Conservation (phyloP, 768 basidiomycete species). For the Tricholoma hemisulphureum region DNA sequence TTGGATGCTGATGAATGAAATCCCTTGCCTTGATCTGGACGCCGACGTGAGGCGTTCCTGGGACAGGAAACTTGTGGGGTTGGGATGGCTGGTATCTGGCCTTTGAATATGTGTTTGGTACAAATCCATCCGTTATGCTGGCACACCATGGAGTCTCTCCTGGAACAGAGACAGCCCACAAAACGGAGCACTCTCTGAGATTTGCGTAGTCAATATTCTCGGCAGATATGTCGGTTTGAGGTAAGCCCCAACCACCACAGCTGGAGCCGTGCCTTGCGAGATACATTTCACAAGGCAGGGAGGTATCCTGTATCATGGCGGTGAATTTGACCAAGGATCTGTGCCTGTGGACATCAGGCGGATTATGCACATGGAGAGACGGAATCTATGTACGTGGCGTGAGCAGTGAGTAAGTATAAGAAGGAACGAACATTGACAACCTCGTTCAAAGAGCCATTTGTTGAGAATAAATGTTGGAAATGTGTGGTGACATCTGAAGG, state of each 20-base stretch:
- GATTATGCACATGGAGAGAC: conserved; percentile 42
- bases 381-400: conserved; percentile 50
- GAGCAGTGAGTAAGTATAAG: neutral
- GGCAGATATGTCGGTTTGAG: conserved; percentile 27
- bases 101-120: neutral
- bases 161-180: conserved; percentile 79
- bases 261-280: conserved; percentile 44
- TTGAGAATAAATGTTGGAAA: conserved; percentile 45
- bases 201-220: conserved; percentile 41
- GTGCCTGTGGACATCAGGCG: conserved; percentile 48
- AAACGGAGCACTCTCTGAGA: conserved; percentile 58
- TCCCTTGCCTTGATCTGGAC: conserved; percentile 59
- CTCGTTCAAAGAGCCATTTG: conserved; percentile 40
- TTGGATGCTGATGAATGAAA: neutral
- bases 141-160: conserved; percentile 62
- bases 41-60: conserved; percentile 56
- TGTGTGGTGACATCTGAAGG: conserved; percentile 43
- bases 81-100: conserved; percentile 15
- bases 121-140: conserved; percentile 12
- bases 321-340: conserved; percentile 69
- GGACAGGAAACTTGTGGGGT: conserved; percentile 66
- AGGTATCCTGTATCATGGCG: conserved; percentile 83
- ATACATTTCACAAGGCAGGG: conserved; percentile 71
- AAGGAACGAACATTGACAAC: conserved; percentile 27
- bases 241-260: conserved; percentile 78